Base-by-base conservation (phyloP, 441 rosid genomes). In the Gossypium davidsonii region DNA sequence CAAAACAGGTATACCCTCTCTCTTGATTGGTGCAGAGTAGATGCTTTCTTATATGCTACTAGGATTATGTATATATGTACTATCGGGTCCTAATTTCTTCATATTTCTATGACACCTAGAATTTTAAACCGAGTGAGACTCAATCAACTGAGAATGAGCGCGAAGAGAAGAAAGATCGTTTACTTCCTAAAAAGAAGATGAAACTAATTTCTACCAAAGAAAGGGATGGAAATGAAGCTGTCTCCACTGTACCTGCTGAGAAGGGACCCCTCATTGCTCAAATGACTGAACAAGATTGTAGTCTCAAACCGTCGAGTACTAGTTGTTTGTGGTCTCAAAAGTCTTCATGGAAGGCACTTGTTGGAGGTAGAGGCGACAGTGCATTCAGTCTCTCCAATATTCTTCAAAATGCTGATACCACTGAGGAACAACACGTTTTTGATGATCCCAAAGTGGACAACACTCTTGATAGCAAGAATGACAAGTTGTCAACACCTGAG, bases 331-430 rank as follows among this genome's bases (percentile, higher is more conserved):
- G 90, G 90, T 82, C 93, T 72, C 93, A 88, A 73, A 90, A 87
- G 77, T 85, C 90, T 64, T 88, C 97, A 5, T 93, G 93, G 92
- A 86, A 74, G 79, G 80, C 84, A 70, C 93, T 90, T 79, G 78
- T 89, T 60, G 90, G 85, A 57, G 82, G 73, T 80, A 83, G 70
- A 63, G 74, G 66, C 77, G 76, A 74, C 34, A 75, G 52, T 73
- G 60, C 64, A 34, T 87, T 85, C 77, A 84, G 78, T 67, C 75
- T 87, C 73, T 83, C 91, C n/a, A 83, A 81, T 69, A 55, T 85
- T 71, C 73, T 87, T 67, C 80, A 84, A 14, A 78, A 64, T 21
- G 12, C 31, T 78, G 74, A 71, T 67, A 71, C 87, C 71, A 72
- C 52, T 48, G 44, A 74, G 57, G 75, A 73, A 67, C 78, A 78